Evolutionary conservation across 176 grass and related monocot species (phyloP).

Genomic region (Carex pumila): DNA sequence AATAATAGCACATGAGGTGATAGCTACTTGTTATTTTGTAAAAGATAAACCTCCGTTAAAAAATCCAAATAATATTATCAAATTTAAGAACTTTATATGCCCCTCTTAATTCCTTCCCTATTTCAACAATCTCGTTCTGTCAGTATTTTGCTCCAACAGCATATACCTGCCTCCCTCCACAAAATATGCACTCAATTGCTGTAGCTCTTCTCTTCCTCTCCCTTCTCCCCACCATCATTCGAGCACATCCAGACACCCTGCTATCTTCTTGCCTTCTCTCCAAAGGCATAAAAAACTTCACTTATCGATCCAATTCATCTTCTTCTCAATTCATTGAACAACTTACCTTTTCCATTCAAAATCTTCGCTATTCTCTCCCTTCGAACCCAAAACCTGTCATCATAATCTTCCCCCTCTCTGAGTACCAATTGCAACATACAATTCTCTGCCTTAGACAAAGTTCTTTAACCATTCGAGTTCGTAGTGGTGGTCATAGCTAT

Average conservation of each 20-base stretch:
- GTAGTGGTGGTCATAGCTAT: constrained; percentile 72
- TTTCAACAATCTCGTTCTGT: background rate
- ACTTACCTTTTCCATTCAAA: constrained; percentile 52
- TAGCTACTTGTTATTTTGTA: background rate
- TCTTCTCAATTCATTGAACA: constrained; percentile 26
- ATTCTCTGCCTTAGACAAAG: constrained; percentile 5
- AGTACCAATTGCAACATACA: constrained; percentile 19
- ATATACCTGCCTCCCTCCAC: background rate
- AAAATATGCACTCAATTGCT: background rate
- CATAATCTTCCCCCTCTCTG: constrained; percentile 34
- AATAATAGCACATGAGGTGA: background rate
- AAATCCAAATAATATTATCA: background rate
- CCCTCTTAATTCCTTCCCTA: background rate
- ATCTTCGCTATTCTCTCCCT: constrained; percentile 38
- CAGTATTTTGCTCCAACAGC: background rate
- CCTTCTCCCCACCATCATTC: background rate
- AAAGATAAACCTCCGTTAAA: background rate
- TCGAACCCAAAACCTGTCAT: constrained; percentile 23
- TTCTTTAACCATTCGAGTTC: constrained; percentile 43
- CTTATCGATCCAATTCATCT: constrained; percentile 17
- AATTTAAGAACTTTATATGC: background rate
- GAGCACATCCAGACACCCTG: background rate
- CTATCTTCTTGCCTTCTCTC: constrained; percentile 48
- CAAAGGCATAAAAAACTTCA: constrained; percentile 45
- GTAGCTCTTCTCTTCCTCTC: constrained; percentile 6